Evolutionary conservation across 2,329 filamentous ascomycete species (phyloP), one percentile per base, ranked within the genome.

Genomic region (Purpureocillium lavendulum): DNA sequence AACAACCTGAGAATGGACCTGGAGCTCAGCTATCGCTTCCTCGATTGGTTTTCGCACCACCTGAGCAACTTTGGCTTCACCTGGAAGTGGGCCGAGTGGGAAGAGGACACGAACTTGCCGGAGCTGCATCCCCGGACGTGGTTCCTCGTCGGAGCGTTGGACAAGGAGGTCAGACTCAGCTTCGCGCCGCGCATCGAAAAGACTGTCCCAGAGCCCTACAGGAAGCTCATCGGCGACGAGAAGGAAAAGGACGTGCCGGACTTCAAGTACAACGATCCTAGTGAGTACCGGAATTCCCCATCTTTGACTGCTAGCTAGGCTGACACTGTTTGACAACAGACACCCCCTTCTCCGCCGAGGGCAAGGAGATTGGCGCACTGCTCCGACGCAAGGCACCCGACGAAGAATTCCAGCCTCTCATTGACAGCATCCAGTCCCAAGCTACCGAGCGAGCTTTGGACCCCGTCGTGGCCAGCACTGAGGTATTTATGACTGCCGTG

Each of bases 61-160:
- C 67, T 98, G 49, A 96, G 89, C 66, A 98, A 98, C 66, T 98
- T 98, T 58, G 92, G 94, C 39, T 98, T 97, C 59, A 92, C 92
- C 9, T 98, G 92, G 92, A 97, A 97, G 64, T 98, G 92, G 92
- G 82, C 84, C 13, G 92, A 98, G 65, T 98, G 92, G 92, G 75
- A 85, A 35, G 87, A 89, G 13, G 88, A 97, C 57, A 80, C 95
- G 13, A 73, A 79, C 33, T 73, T 94, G 18, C 76, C 86, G 0
- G 70, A 82, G 44, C 66, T 92, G 28, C 80, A 95, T 57, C 89
- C 92, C 1, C 84, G 82, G 65, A 96, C 96, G 65, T 87, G 90
- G 26, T 96, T 98, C 63, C 92, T 98, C 48, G 71, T 82, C 39
- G 90, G 88, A 15, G 84, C 87, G 4, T 66, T 98, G 42, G 92